Evolutionary conservation across 495 filamentous ascomycete species (phyloP).

Genomic region (Neurospora sp.): DNA sequence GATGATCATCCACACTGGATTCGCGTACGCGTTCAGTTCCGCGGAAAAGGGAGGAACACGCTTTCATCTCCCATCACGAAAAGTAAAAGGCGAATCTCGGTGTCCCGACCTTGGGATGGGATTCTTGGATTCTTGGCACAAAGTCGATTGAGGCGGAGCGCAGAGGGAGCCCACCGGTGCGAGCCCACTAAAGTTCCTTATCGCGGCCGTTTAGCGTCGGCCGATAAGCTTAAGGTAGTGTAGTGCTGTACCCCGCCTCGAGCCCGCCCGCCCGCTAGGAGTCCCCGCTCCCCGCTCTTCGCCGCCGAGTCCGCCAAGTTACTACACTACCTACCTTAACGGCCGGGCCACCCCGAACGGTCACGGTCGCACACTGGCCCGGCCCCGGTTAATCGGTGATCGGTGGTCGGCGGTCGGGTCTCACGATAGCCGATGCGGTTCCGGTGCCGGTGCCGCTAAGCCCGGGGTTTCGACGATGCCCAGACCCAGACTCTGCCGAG

Average conservation of each 20-base stretch:
- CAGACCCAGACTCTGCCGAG: background rate
- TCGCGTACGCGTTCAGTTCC: background rate
- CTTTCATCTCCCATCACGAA: background rate
- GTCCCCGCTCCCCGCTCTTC: background rate
- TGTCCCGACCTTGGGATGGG: background rate
- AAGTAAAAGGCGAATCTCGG: background rate
- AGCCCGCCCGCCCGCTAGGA: background rate
- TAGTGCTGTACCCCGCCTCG: background rate
- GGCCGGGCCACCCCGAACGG: background rate
- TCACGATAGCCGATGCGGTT: background rate
- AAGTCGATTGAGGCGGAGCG: background rate
- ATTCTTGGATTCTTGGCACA: background rate
- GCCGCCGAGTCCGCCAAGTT: too few relatives aligned
- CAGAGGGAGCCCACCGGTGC: background rate
- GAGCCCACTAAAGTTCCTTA: background rate
- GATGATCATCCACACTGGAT: background rate
- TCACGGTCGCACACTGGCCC: too few relatives aligned
- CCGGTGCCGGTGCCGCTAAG: background rate
- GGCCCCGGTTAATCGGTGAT: too few relatives aligned
- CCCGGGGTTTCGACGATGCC: background rate
- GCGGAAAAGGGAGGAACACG: background rate
- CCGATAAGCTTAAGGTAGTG: background rate
- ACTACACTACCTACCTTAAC: too few relatives aligned
- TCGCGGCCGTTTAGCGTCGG: background rate
- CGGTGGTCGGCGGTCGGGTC: background rate